Conservation (phyloP, 345 rosid genomes). For the Excoecaria cochinchinensis region DNA sequence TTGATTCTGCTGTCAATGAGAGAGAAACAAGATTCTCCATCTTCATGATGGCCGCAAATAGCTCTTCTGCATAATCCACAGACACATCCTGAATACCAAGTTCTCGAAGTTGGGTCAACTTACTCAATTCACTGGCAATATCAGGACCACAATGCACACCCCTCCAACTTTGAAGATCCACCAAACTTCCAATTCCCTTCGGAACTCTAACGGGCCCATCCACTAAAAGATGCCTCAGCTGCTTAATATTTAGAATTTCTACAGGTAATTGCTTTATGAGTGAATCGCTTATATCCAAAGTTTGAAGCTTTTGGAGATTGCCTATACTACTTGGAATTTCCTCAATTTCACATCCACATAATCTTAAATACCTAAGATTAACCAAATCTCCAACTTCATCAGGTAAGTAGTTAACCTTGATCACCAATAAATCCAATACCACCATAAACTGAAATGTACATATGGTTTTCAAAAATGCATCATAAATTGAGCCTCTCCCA, state of each 20-base stretch:
- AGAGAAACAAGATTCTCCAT: slow-evolving; percentile 4
- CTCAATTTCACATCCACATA: not conserved
- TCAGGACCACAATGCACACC: slow-evolving; percentile 8
- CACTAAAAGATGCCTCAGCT: slow-evolving; percentile 12
- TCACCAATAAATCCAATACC: not conserved
- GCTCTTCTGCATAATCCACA: slow-evolving; percentile 7
- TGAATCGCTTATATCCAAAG: not conserved
- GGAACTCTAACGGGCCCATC: not conserved
- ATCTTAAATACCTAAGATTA: slow-evolving; percentile 9
- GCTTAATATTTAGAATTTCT: not conserved
- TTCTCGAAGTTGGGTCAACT: slow-evolving; percentile 9
- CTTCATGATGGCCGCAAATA: not conserved
- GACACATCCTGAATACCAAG: slow-evolving; percentile 2
- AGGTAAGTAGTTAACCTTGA: not conserved
- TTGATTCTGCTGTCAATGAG: not conserved
- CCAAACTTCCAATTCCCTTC: not conserved
- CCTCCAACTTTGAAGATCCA: slow-evolving; percentile 5
- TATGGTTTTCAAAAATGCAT: not conserved
- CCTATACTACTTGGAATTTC: slow-evolving; percentile 9
- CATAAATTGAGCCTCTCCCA: not conserved
- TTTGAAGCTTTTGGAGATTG: slow-evolving; percentile 4
- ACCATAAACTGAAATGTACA: slow-evolving; percentile 2
- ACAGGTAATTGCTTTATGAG: not conserved
- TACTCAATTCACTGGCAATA: slow-evolving; percentile 1
- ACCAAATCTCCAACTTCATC: slow-evolving; percentile 13